Evolutionary conservation across 345 rosid genomes (phyloP).

Genomic region (Kernera saxatilis): DNA sequence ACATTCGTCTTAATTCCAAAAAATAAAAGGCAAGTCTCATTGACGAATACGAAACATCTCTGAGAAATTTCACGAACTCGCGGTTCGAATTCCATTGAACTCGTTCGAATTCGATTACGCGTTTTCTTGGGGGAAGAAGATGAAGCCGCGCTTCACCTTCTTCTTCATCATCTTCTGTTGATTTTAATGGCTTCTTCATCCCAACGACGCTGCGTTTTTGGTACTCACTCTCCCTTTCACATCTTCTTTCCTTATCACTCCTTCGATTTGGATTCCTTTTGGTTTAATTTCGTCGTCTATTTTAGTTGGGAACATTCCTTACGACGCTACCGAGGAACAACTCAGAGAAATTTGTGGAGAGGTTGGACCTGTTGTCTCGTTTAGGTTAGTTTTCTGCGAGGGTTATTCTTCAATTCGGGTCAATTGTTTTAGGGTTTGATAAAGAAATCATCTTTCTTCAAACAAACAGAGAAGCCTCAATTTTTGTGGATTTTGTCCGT

Average conservation of each 20-base stretch:
- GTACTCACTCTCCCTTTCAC: constrained; percentile 34
- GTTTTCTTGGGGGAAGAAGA: constrained; percentile 43
- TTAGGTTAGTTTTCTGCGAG: constrained; percentile 54
- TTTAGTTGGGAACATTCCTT: constrained; percentile 97
- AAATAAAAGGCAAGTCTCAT: background rate
- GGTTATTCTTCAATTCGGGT: background rate
- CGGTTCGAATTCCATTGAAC: background rate
- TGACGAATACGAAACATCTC: constrained; percentile 11
- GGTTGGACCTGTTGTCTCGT: constrained; percentile 96
- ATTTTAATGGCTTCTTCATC: constrained; percentile 78
- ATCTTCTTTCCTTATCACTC: background rate
- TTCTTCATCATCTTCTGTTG: constrained; percentile 45
- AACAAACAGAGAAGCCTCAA: background rate
- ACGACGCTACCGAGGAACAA: constrained; percentile 96
- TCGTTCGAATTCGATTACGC: background rate
- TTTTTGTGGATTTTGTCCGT: background rate
- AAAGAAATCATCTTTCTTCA: background rate
- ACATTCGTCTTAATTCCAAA: background rate
- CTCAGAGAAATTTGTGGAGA: constrained; percentile 94
- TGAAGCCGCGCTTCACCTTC: constrained; percentile 66
- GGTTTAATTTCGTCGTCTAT: background rate
- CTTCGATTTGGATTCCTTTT: background rate
- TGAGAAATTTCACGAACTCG: background rate
- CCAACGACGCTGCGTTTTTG: constrained; percentile 97
- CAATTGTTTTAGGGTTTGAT: constrained; percentile 3